phyloP scores from a whole-genome alignment of 2,329 filamentous ascomycete species.

The Nothopassalora personata region DNA sequence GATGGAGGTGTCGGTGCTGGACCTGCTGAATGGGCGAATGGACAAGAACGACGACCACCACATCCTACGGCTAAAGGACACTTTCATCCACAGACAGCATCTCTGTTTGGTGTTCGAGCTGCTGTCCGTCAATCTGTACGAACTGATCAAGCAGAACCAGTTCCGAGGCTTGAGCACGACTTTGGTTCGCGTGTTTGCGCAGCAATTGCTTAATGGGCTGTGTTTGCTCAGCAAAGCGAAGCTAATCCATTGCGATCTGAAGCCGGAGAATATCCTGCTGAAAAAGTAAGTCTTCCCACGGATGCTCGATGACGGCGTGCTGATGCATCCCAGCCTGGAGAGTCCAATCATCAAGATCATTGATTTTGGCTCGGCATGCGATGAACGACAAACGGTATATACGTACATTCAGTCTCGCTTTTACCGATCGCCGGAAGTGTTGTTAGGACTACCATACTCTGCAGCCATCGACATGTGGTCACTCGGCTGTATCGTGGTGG shows the following conservation, averaged over 20 bases:
- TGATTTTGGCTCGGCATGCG: constrained; percentile 96
- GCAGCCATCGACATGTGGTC: constrained; percentile 99
- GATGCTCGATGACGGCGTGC: neutral
- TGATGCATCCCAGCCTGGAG: constrained; percentile 58
- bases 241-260: constrained; percentile 95
- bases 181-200: constrained; percentile 91
- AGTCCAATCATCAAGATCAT: constrained; percentile 99
- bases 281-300: constrained; percentile 63
- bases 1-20: constrained; percentile 99
- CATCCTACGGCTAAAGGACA: constrained; percentile 88
- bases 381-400: constrained; percentile 96
- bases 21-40: constrained; percentile 94
- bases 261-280: constrained; percentile 93
- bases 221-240: constrained; percentile 92
- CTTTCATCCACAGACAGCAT: constrained; percentile 96
- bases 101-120: constrained; percentile 94
- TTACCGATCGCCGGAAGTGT: constrained; percentile 92
- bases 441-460: constrained; percentile 93
- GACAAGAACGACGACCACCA: constrained; percentile 99
- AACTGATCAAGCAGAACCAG: constrained; percentile 98
- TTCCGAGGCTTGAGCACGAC: constrained; percentile 97
- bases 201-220: constrained; percentile 89
- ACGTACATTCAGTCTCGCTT: constrained; percentile 99
- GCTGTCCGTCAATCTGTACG: constrained; percentile 94
- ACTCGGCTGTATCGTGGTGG: constrained; percentile 93